Evolutionary conservation across 2,329 filamentous ascomycete species (phyloP), one percentile per base, ranked within the genome.

Genomic region (Chalara sp.): DNA sequence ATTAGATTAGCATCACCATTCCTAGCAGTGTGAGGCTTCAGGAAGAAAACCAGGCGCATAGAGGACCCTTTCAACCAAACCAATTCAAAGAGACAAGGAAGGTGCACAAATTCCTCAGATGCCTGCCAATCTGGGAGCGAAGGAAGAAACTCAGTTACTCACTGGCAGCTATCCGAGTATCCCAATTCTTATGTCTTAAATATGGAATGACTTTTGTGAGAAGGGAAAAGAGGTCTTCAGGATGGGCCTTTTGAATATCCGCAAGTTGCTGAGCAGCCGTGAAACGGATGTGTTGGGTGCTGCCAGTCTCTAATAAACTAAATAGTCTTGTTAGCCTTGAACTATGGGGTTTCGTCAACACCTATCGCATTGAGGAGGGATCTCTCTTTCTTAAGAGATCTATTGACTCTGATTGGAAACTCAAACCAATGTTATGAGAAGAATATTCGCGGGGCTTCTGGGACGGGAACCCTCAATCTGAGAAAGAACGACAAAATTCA

Each of bases 161-260:
- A 37, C 35, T 37, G 44, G 95, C 87, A 49, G 93, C 95, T 54
- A 86, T 91, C 60, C 95, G 79, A 30, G 93, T 99, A 65, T 99
- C 93, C 93, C 93, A 99, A 65, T 91, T 92, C 67, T 92, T 96
- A 60, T 93, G 92, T 52, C 89, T 83, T 32, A 99, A 78, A 68
- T 96, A 99, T 1, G 93, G 92, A n/a, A 99, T 84, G 32, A 99
- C 91, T 54, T 92, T 80, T 32, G 89, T 92, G 10, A 99, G 78
- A 6, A 99, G 79, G 65, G 97, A 96, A 72, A 97, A 97, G 1
- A 99, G 76, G 68, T 99, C 95, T 71, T 99, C 92, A 0, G 93
- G 93, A 63, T 97, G 93, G 68, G 93, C 88, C 67, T 96, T 97
- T 71, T 99, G 95, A 69, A 96, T 93, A 71, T 99, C 93, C 55